These are phyloP conservation scores for Coniella lustricola DNA, from an alignment of 2,329 filamentous ascomycete genomes.

Conservation along the genomic window DNA sequence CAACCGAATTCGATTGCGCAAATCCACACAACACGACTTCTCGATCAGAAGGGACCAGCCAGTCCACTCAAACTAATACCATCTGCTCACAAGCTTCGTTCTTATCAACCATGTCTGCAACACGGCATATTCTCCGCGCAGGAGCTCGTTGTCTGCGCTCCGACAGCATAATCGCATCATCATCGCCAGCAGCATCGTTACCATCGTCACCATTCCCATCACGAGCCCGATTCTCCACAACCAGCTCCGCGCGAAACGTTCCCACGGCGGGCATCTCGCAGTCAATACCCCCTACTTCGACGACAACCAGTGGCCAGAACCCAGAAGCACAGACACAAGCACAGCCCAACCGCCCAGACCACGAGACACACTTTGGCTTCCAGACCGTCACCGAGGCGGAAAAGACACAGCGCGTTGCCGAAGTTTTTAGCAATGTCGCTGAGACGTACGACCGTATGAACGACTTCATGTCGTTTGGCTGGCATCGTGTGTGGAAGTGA, in stretches of 20 bases:
- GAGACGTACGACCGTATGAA: constrained; percentile 97
- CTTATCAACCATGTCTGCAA: constrained; percentile 4
- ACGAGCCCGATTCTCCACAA: constrained; percentile 12
- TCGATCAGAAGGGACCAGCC: too few species aligned
- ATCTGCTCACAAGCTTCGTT: neutral
- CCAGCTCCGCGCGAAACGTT: neutral
- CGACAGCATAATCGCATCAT: neutral
- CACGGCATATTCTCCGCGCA: constrained; percentile 5
- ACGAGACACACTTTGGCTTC: constrained; percentile 85
- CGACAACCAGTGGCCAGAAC: neutral
- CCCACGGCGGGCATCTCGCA: too few species aligned
- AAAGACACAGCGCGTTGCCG: constrained; percentile 66
- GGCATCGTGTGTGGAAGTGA: constrained; percentile 89
- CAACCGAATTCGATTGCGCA: neutral
- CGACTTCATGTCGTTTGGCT: constrained; percentile 95
- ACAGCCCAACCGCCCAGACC: constrained; percentile 30
- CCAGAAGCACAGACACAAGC: neutral
- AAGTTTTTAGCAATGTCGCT: constrained; percentile 92
- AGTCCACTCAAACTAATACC: neutral
- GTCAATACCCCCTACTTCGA: neutral
- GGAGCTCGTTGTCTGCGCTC: constrained; percentile 9
- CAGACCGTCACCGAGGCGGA: constrained; percentile 74
- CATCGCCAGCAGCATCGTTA: neutral
- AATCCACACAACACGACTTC: neutral
- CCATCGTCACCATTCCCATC: too few species aligned